phyloP scores from a whole-genome alignment of 345 rosid species.

The Eucalyptus urophylla region DNA sequence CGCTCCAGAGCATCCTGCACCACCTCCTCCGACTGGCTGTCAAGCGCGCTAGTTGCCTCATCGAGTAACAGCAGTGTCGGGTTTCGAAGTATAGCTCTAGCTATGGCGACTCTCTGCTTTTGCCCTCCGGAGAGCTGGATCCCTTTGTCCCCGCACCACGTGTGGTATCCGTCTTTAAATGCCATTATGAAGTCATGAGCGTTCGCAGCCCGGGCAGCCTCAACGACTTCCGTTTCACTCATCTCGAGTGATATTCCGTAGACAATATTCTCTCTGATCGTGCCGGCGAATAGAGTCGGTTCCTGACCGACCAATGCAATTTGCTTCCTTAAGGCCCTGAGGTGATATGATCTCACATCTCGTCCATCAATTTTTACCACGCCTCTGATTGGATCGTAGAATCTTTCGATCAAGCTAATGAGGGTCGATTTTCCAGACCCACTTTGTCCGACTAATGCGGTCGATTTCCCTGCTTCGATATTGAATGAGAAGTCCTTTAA shows the following conservation, averaged over 20 bases:
- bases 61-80: slow-evolving; percentile 41
- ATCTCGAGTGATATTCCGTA: slow-evolving; percentile 20
- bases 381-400: slow-evolving; percentile 49
- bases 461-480: slow-evolving; percentile 43
- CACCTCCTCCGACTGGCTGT: slow-evolving; percentile 42
- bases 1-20: slow-evolving; percentile 56
- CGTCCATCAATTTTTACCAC: slow-evolving; percentile 34
- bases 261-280: slow-evolving; percentile 43
- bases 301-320: slow-evolving; percentile 70
- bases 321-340: slow-evolving; percentile 38
- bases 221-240: slow-evolving; percentile 25
- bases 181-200: slow-evolving; percentile 53
- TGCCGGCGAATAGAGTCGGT: slow-evolving; percentile 46
- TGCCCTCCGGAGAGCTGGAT: slow-evolving; percentile 63
- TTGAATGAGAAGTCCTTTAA: slow-evolving; percentile 35
- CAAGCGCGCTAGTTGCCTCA: slow-evolving; percentile 64
- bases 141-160: slow-evolving; percentile 51
- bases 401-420: slow-evolving; percentile 46
- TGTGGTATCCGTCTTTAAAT: slow-evolving; percentile 37
- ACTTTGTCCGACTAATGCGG: slow-evolving; percentile 67
- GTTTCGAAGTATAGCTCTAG: slow-evolving; percentile 40
- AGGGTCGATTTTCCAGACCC: slow-evolving; percentile 77
- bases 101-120: slow-evolving; percentile 56
- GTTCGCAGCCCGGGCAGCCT: slow-evolving; percentile 48
- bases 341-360: slow-evolving; percentile 31